These are phyloP conservation scores for Rhizomucor pusillus DNA, from an alignment of 371 early-diverging fungal genomes.

Conservation along the genomic window DNA sequence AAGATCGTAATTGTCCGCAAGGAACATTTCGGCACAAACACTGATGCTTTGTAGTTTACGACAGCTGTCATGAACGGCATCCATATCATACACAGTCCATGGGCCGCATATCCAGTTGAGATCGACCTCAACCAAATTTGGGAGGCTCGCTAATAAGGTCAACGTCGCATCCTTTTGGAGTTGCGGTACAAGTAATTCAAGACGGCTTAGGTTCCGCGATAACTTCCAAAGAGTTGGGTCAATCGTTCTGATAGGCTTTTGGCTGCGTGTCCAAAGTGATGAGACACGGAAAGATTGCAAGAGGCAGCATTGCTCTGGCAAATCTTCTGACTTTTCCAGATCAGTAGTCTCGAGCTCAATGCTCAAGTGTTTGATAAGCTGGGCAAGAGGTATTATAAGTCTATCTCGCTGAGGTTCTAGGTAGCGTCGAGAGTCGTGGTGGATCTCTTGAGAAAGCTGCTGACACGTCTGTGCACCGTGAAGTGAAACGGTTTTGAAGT, in stretches of 20 bases:
- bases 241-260: not conserved
- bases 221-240: constrained; percentile 1
- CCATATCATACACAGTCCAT: constrained; percentile 3
- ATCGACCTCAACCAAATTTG: not conserved
- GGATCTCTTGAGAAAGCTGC: too few relatives aligned
- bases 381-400: not conserved
- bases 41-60: constrained; percentile 1
- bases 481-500: too few relatives aligned
- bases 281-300: not conserved
- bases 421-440: too few relatives aligned
- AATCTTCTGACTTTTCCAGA: not conserved
- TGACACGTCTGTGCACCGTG: too few relatives aligned
- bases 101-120: constrained; percentile 11
- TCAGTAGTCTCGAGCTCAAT: not conserved
- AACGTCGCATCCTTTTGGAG: not conserved
- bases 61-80: constrained; percentile 1
- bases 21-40: constrained; percentile 7
- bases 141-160: not conserved
- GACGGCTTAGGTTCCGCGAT: not conserved
- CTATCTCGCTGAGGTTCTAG: not conserved
- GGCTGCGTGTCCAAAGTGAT: not conserved
- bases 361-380: not conserved
- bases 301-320: not conserved
- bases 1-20: not conserved
- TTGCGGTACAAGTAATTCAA: constrained; percentile 4